Percentiles rank a stretch among this genome's conserved stretches.
phyloP scores from a whole-genome alignment of 805 yeast species.

The Candida sithepensis region DNA sequence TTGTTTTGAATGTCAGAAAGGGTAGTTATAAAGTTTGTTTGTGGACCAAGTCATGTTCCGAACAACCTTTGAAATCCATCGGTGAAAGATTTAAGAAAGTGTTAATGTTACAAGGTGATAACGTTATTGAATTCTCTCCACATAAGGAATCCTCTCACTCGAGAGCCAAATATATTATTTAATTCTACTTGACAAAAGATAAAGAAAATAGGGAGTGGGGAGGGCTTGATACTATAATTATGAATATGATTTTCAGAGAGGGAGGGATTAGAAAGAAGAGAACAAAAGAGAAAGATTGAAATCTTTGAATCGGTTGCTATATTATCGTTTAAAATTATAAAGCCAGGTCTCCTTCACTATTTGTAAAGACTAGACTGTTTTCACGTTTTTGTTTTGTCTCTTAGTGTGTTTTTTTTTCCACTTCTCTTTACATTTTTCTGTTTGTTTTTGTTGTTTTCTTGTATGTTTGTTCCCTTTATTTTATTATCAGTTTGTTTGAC shows the following conservation, averaged over 20 bases:
- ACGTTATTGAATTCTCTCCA: conserved; percentile 73
- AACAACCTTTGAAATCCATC: conserved; percentile 58
- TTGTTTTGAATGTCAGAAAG: conserved; percentile 84
- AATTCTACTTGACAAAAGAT: conserved; percentile 1
- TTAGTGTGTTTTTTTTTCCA: background rate
- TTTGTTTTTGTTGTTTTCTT: background rate
- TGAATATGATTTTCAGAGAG: background rate
- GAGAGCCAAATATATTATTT: conserved; percentile 10
- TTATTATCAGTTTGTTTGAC: background rate
- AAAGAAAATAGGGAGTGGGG: background rate
- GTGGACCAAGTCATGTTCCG: conserved; percentile 86
- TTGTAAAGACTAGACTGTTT: background rate
- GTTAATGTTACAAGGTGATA: conserved; percentile 68
- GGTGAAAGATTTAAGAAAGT: conserved; percentile 88
- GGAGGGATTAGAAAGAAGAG: background rate
- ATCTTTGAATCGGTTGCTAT: background rate
- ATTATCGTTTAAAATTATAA: background rate
- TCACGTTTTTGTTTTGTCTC: background rate
- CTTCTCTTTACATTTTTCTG: background rate
- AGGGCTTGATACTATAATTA: background rate
- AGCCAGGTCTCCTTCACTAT: background rate
- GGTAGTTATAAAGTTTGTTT: conserved; percentile 79
- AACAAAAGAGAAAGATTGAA: background rate
- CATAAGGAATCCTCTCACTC: conserved; percentile 46
- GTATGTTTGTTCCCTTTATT: background rate